These are phyloP conservation scores for Pichia nanzhaoensis DNA, from an alignment of 805 yeast species.

Conservation along the genomic window DNA sequence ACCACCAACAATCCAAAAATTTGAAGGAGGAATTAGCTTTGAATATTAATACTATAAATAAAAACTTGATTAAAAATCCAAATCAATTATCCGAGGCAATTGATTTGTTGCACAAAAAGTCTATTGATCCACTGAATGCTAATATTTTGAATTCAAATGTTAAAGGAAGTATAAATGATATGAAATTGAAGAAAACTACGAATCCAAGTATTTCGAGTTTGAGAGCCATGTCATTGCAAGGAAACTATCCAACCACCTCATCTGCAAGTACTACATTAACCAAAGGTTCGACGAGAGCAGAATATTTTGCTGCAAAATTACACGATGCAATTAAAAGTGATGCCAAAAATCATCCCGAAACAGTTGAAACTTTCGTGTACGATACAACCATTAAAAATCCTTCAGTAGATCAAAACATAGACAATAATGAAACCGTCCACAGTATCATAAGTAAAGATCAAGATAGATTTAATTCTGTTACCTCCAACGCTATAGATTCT, in stretches of 20 bases:
- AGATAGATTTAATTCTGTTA: constrained; percentile 2
- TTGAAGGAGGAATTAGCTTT: background rate
- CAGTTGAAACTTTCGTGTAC: constrained; percentile 95
- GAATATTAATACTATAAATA: background rate
- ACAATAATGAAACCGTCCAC: background rate
- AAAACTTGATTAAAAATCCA: background rate
- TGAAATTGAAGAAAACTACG: constrained; percentile 14
- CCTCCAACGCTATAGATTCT: constrained; percentile 1
- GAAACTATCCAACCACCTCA: constrained; percentile 21
- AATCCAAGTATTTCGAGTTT: constrained; percentile 25
- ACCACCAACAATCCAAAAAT: background rate
- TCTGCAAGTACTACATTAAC: constrained; percentile 31
- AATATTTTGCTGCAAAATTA: constrained; percentile 87
- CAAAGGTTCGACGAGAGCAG: constrained; percentile 68
- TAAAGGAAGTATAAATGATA: constrained; percentile 5
- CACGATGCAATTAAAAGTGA: constrained; percentile 93
- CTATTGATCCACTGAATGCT: constrained; percentile 2
- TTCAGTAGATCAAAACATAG: constrained; percentile 12
- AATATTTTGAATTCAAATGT: background rate
- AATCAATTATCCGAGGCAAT: background rate
- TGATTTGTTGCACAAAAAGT: constrained; percentile 5
- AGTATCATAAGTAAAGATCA: background rate
- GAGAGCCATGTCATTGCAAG: constrained; percentile 19
- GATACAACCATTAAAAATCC: constrained; percentile 40
- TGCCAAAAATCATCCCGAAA: constrained; percentile 61